Evolutionary conservation across 495 filamentous ascomycete genomes (phyloP).

Genomic region (Annulohypoxylon stygium): DNA sequence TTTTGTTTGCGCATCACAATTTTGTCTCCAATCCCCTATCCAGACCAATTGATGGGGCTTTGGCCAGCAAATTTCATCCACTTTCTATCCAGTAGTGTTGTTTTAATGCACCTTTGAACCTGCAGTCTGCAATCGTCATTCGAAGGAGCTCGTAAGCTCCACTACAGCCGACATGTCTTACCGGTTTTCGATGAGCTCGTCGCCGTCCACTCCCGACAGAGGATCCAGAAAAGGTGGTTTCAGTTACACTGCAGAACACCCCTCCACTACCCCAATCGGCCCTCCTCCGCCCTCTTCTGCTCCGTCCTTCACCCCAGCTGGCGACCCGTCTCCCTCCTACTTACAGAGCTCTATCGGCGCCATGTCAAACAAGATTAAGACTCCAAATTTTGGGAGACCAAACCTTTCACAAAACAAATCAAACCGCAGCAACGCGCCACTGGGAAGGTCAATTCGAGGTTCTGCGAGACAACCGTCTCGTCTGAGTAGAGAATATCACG

Average conservation of each 20-base stretch:
- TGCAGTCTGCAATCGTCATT: conserved; percentile 44
- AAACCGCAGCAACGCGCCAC: conserved; percentile 53
- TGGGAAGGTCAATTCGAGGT: conserved; percentile 60
- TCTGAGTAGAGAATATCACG: conserved; percentile 53
- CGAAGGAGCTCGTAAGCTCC: conserved; percentile 32
- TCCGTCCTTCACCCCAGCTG: conserved; percentile 80
- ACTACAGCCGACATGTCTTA: conserved; percentile 49
- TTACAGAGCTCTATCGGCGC: conserved; percentile 74
- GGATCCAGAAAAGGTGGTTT: conserved; percentile 47
- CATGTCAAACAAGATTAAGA: conserved; percentile 58
- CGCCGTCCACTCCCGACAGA: conserved; percentile 55
- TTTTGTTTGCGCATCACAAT: not conserved
- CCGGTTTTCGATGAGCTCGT: conserved; percentile 52
- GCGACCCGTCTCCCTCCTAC: conserved; percentile 72
- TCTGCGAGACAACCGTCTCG: conserved; percentile 53
- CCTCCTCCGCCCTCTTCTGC: conserved; percentile 74
- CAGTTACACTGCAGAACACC: conserved; percentile 54
- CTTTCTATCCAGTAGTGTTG: conserved; percentile 20
- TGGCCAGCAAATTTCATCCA: conserved; percentile 12
- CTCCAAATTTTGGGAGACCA: conserved; percentile 60
- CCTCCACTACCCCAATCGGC: conserved; percentile 83
- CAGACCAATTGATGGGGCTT: conserved; percentile 8
- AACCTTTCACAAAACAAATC: conserved; percentile 51
- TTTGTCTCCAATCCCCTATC: not conserved
- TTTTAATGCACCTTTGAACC: conserved; percentile 31